Percentiles rank a stretch among this genome's conserved stretches.
These are phyloP conservation scores for Pyropia haitanensis DNA, from an alignment of 23 red algal species.

Conservation along the genomic window DNA sequence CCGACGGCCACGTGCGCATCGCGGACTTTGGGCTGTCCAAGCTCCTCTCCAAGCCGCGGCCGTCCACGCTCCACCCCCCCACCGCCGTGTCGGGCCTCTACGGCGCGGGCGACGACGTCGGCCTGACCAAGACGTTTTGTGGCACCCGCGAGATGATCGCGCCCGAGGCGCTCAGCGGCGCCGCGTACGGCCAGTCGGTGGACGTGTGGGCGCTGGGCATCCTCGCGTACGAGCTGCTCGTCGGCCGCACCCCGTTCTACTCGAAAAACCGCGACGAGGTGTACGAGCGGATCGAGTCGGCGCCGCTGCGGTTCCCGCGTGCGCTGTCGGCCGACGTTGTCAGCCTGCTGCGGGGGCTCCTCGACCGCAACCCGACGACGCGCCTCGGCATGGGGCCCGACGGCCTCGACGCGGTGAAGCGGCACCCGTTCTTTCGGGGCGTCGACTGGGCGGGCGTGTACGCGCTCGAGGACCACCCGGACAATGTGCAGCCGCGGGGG, in stretches of 20 bases:
- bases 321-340: slow-evolving; percentile 46
- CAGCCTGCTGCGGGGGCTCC: slow-evolving; percentile 50
- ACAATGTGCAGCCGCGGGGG: slow-evolving; percentile 16
- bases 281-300: slow-evolving; percentile 59
- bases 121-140: slow-evolving; percentile 82
- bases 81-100: too few species aligned
- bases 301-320: slow-evolving; percentile 58
- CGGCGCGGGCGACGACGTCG: slow-evolving; percentile 24
- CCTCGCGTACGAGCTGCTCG: slow-evolving; percentile 73
- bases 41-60: slow-evolving; percentile 45
- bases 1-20: slow-evolving; percentile 68
- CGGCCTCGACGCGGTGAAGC: slow-evolving; percentile 68
- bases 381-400: slow-evolving; percentile 52
- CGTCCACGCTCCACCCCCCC: slow-evolving; percentile 17
- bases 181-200: slow-evolving; percentile 72
- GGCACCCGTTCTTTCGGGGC: slow-evolving; percentile 57
- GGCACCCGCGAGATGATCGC: slow-evolving; percentile 71
- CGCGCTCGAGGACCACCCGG: slow-evolving; percentile 21
- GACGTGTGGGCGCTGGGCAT: slow-evolving; percentile 92
- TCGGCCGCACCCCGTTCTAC: slow-evolving; percentile 72
- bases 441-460: slow-evolving; percentile 57
- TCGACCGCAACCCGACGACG: slow-evolving; percentile 68
- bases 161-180: slow-evolving; percentile 70
- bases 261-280: slow-evolving; percentile 68
- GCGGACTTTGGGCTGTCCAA: slow-evolving; percentile 84